Evolutionary conservation across 139 green algal species (phyloP).

Genomic region (Deuterostichococcus epilithicus): DNA sequence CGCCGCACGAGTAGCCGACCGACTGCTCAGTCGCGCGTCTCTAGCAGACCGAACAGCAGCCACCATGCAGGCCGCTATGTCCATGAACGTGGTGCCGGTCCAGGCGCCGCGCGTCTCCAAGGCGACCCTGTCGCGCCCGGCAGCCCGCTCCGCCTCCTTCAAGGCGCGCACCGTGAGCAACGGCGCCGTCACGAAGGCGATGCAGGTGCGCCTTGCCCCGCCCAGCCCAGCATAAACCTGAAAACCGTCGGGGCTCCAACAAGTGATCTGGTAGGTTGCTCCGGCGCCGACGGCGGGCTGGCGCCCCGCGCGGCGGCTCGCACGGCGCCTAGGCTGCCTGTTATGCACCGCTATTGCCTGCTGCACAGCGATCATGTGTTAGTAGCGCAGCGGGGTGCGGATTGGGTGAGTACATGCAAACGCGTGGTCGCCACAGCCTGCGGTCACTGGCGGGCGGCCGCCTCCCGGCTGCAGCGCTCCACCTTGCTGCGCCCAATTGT

Average conservation of each 20-base stretch:
- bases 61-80: neutral
- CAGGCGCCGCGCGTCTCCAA: neutral
- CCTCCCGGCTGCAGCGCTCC: no score
- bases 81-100: neutral
- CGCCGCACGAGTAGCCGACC: neutral
- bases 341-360: no score
- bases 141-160: constrained; percentile 7
- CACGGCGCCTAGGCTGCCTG: no score
- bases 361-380: no score
- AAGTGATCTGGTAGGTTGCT: neutral
- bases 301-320: no score
- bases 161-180: constrained; percentile 40
- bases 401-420: no score
- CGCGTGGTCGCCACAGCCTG: no score
- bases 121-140: neutral
- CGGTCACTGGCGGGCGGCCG: no score
- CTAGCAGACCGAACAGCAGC: neutral
- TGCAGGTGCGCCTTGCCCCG: neutral
- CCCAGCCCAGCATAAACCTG: neutral
- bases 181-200: constrained; percentile 6
- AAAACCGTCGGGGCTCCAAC: no score
- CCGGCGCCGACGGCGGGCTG: no score
- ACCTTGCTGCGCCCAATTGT: no score
- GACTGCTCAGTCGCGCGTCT: neutral
- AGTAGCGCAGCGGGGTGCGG: no score